These are phyloP conservation scores for Hypoxylon rubiginosum DNA, from an alignment of 2,329 filamentous ascomycete species.

Conservation along the genomic window DNA sequence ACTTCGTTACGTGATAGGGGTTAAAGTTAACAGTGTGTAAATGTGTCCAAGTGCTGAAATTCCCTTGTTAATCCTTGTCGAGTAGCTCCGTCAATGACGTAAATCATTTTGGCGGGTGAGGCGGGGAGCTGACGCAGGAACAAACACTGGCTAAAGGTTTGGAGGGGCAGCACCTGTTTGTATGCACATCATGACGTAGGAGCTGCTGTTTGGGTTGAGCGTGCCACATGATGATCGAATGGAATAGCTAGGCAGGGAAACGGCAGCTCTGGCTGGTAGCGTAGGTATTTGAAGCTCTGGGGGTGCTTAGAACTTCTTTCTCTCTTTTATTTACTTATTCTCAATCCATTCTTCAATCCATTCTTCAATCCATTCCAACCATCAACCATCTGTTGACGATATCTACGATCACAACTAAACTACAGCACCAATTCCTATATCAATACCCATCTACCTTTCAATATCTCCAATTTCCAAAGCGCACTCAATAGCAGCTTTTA, in stretches of 20 bases:
- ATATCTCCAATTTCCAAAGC: neutral
- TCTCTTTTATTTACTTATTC: constrained; percentile 24
- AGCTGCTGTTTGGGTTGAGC: constrained; percentile 27
- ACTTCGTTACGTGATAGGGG: constrained; percentile 23
- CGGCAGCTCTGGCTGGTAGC: constrained; percentile 24
- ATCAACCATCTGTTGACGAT: neutral
- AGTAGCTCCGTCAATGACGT: constrained; percentile 42
- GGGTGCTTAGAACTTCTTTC: constrained; percentile 22
- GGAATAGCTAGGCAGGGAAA: constrained; percentile 31
- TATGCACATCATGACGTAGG: constrained; percentile 43
- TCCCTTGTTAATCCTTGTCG: constrained; percentile 35
- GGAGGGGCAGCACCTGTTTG: constrained; percentile 28
- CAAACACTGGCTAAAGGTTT: constrained; percentile 23
- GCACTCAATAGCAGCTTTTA: constrained; percentile 7
- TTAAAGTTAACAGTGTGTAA: constrained; percentile 20
- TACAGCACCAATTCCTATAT: neutral
- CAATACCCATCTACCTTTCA: constrained; percentile 8
- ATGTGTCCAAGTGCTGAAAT: constrained; percentile 21
- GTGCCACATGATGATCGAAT: constrained; percentile 44
- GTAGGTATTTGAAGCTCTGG: constrained; percentile 38
- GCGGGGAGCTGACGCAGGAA: constrained; percentile 42
- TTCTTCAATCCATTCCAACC: constrained; percentile 2
- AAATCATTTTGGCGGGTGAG: constrained; percentile 20
- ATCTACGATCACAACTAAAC: neutral
- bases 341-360: neutral